Base-by-base conservation (phyloP, 306 rosid genomes). In the Lablab purpureus region DNA sequence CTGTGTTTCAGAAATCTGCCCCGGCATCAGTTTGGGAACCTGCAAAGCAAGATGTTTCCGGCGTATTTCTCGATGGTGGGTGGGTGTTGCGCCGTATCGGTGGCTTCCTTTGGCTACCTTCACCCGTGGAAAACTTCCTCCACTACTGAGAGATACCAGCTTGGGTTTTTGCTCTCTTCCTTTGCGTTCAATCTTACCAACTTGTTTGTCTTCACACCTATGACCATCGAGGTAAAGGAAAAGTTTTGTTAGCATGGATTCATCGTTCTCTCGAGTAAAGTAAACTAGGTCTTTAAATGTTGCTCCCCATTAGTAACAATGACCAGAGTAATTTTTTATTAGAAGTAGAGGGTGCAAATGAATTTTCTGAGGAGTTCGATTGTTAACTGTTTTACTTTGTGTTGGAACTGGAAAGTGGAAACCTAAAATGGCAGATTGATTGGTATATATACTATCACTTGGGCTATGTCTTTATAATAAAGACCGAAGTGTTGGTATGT, bases 41-140 rank as follows among this genome's bases (percentile, higher is more conserved):
- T 96, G 80, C 99, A 96, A 51, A 91, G 99, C 87, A 96, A 96
- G 90, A 93, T 93, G 99, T 96, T 96, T 83, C 99, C 99, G 3
- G 99, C 98, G 2, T 96, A 91, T 75, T 96, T 96, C 88, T 63
- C 88, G 0, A 36, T 90, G 99, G 98, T 96, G 17, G 94, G 91
- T 40, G 74, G 73, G 37, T 91, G 97, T 67, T 90, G 92, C 59
- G 92, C 97, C 8, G 71, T 84, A 11, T 82, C 99, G 1, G 96
- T 87, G 25, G 97, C 90, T 21, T 90, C 97, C 0, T 93, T 96
- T 83, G 97, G 92, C 4, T 91, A 96, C 56, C 88, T 96, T 30
- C 99, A 96, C 71, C 99, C 98, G 8, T 93, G 98, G 98, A 96
- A 87, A 84, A 85, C 92, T 21, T 86, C 99, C 0, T 78, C 90